Base-by-base conservation (phyloP, 208 protist species). In the Trypanosoma mega region DNA sequence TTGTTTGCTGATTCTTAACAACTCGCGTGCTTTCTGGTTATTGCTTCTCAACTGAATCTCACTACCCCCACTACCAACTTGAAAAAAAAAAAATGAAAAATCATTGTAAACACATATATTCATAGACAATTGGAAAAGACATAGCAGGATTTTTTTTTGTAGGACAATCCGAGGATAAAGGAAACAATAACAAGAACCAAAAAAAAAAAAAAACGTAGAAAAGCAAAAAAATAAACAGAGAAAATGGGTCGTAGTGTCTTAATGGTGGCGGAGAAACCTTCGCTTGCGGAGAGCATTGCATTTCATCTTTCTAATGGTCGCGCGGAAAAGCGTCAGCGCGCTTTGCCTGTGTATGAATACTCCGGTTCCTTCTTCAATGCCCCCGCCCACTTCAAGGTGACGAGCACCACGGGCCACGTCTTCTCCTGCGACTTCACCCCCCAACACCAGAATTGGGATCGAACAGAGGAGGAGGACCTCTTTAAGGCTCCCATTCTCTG, bases 261-360 rank as follows among this genome's bases (percentile, higher is more conserved):
- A 20, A 97, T 97, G 93, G 94, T 98, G 57, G 94, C 91, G 18
- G 94, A 98, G 76, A 98, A 98, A 76, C 94, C 92, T 21, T 96
- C 86, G 27, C 83, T 98, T 26, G 94, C 94, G 20, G 80, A 94
- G 72, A 89, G 86, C 50, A 89, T 98, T 33, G 82, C 92, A 14
- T 56, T 68, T n/a, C 85, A 91, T 55, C 72, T 97, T 12, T 94
- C 84, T 43, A 78, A 92, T n/a, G 85, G 89, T 27, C 78, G 72
- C 23, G 76, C 78, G 11, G 58, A 29, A 26, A 87, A 85, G 68
- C 78, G 85, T 5, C 72, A 80, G 7, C 79, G 84, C 18, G 85
- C 84, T 30, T 53, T 95, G 49, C 83, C 85, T 0, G 93, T 97
- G 30, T 94, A 90, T 68, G 90, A 97, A 58, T 97, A 86, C 72